Conservation (phyloP, 805 yeast species). For the Diddensiella caesifluorescens region DNA sequence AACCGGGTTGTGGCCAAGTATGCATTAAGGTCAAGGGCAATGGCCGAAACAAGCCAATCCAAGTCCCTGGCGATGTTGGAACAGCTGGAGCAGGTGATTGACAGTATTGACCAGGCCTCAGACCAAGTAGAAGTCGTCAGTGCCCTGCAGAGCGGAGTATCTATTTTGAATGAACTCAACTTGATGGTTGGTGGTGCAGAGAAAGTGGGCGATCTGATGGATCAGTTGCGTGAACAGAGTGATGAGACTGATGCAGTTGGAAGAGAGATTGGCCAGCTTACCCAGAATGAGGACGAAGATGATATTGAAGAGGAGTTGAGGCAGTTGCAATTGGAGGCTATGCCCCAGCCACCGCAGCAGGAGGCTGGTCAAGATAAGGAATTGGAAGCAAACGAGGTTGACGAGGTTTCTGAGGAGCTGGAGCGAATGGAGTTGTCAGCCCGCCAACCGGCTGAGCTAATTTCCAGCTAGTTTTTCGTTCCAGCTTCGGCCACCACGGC, state of each 20-base stretch:
- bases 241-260: slow-evolving; percentile 38
- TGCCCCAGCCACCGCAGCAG: too few species aligned
- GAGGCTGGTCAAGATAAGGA: too few species aligned
- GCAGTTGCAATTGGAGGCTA: slow-evolving; percentile 31
- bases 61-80: slow-evolving; percentile 32
- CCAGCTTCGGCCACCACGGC: too few species aligned
- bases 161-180: slow-evolving; percentile 37
- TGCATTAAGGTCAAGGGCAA: slow-evolving; percentile 33
- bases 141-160: slow-evolving; percentile 36
- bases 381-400: too few species aligned
- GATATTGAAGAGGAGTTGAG: slow-evolving; percentile 40
- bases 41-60: slow-evolving; percentile 34
- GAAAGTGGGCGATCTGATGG: slow-evolving; percentile 38
- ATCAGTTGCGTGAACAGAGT: slow-evolving; percentile 37
- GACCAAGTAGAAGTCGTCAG: slow-evolving; percentile 37
- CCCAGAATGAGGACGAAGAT: slow-evolving; percentile 29
- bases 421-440: too few species aligned
- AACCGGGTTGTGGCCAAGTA: slow-evolving; percentile 32
- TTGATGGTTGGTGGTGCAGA: slow-evolving; percentile 41
- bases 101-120: slow-evolving; percentile 41
- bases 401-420: too few species aligned
- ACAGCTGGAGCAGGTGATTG: slow-evolving; percentile 37
- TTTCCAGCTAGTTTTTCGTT: too few species aligned
- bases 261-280: slow-evolving; percentile 29
- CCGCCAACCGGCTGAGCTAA: too few species aligned